phyloP scores from a whole-genome alignment of 2,329 filamentous ascomycete genomes.

The Ilyonectria mors-panacis region DNA sequence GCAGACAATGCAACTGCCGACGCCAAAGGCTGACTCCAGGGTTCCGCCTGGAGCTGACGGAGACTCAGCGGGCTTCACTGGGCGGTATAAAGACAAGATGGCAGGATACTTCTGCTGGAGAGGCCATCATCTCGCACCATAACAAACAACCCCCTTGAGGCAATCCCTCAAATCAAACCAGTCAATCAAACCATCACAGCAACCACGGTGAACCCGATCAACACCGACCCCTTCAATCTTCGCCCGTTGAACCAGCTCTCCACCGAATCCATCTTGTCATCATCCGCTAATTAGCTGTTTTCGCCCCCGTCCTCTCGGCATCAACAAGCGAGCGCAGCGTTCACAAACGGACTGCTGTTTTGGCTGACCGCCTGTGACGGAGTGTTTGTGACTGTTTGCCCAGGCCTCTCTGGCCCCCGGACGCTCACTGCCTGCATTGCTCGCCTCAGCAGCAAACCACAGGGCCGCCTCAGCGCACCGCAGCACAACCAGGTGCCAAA shows the following conservation, averaged over 20 bases:
- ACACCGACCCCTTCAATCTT: slow-evolving; percentile 37
- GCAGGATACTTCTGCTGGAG: background rate
- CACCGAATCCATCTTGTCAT: slow-evolving; percentile 42
- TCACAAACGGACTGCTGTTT: slow-evolving; percentile 1
- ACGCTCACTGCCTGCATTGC: background rate
- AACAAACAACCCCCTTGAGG: slow-evolving; percentile 9
- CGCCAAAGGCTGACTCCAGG: background rate
- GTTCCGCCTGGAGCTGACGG: background rate
- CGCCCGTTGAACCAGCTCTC: slow-evolving; percentile 37
- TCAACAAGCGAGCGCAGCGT: slow-evolving; percentile 8
- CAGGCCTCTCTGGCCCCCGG: background rate
- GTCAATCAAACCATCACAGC: slow-evolving; percentile 40
- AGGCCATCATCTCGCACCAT: background rate
- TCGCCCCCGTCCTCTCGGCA: slow-evolving; percentile 18
- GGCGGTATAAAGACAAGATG: slow-evolving; percentile 13
- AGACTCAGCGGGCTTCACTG: background rate
- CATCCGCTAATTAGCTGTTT: slow-evolving; percentile 34
- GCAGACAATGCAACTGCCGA: slow-evolving; percentile 21
- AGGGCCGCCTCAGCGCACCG: slow-evolving; percentile 12
- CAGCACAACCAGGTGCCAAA: slow-evolving; percentile 34
- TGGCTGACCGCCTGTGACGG: slow-evolving; percentile 27
- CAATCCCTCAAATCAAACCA: slow-evolving; percentile 29
- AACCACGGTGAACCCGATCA: slow-evolving; percentile 32
- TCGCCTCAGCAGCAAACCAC: background rate
- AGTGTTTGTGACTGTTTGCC: background rate